Conservation (phyloP, 495 filamentous ascomycete genomes). For the Daldinia decipiens region DNA sequence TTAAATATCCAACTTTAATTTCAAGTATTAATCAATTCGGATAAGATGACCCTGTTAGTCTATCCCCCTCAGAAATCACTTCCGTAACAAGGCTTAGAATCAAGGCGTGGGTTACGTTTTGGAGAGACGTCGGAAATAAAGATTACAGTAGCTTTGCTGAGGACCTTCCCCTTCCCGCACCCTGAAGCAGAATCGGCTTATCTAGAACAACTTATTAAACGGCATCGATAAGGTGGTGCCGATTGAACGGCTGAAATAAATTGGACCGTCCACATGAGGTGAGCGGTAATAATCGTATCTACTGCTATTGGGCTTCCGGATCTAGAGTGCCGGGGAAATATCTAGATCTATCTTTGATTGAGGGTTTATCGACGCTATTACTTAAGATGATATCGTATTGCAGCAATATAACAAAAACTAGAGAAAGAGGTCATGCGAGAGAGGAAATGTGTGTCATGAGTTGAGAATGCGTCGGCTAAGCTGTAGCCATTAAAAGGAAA, state of each 20-base stretch:
- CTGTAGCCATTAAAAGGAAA: conserved; percentile 22
- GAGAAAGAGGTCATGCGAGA: conserved; percentile 4
- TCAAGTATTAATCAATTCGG: too few relatives aligned
- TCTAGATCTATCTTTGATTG: neutral
- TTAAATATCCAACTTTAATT: too few relatives aligned
- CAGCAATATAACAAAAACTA: neutral
- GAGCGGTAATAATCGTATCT: neutral
- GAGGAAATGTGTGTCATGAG: conserved; percentile 28
- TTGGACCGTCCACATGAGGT: neutral
- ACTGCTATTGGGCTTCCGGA: neutral
- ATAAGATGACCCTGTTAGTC: too few relatives aligned
- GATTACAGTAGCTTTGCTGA: neutral
- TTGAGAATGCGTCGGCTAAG: conserved; percentile 19
- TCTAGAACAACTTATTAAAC: neutral
- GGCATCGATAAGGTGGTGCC: neutral
- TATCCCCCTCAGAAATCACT: too few relatives aligned
- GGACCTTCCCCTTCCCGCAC: neutral
- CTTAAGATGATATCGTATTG: neutral
- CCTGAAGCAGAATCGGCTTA: neutral
- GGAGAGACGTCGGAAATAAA: neutral
- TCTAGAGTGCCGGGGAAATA: neutral
- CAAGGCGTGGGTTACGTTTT: too few relatives aligned
- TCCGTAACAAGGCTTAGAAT: neutral
- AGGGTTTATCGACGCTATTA: neutral
- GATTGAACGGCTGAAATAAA: neutral